These are phyloP conservation scores for Russula lepida DNA, from an alignment of 768 basidiomycete species.

Conservation along the genomic window DNA sequence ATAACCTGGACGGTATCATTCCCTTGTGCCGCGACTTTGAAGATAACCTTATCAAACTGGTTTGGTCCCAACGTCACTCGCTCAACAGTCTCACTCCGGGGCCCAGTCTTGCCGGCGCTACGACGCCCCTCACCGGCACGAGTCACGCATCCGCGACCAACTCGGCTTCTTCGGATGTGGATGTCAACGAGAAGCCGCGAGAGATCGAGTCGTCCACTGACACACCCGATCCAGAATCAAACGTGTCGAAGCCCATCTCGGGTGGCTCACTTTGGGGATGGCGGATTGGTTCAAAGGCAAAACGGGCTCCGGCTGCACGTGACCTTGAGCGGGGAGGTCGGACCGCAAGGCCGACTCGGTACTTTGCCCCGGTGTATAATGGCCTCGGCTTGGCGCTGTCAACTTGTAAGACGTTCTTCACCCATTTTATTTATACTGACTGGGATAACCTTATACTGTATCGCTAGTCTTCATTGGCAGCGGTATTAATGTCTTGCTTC, in stretches of 20 bases:
- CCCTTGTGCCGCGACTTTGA: constrained; percentile 67
- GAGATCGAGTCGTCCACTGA: not conserved
- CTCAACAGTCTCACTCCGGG: not conserved
- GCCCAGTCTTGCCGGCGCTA: constrained; percentile 26
- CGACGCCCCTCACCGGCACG: constrained; percentile 22
- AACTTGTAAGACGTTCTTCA: constrained; percentile 39
- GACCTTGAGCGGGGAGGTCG: constrained; percentile 48
- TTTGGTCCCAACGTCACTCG: constrained; percentile 46
- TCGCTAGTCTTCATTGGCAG: constrained; percentile 57
- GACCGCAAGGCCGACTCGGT: constrained; percentile 33
- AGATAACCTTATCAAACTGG: constrained; percentile 68
- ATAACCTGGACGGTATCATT: constrained; percentile 73
- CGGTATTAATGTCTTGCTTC: constrained; percentile 49
- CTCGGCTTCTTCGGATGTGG: constrained; percentile 47
- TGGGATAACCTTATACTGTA: not conserved
- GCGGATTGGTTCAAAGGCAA: constrained; percentile 27
- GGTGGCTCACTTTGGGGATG: constrained; percentile 24
- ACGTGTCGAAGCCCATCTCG: constrained; percentile 5
- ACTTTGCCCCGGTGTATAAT: constrained; percentile 65
- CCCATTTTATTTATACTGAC: not conserved
- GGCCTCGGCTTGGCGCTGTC: constrained; percentile 62
- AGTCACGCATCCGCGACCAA: constrained; percentile 36
- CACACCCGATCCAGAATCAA: not conserved
- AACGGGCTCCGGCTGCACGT: constrained; percentile 12
- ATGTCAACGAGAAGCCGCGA: constrained; percentile 43